phyloP scores from a whole-genome alignment of 2,329 filamentous ascomycete species.

The Fusarium algeriense region DNA sequence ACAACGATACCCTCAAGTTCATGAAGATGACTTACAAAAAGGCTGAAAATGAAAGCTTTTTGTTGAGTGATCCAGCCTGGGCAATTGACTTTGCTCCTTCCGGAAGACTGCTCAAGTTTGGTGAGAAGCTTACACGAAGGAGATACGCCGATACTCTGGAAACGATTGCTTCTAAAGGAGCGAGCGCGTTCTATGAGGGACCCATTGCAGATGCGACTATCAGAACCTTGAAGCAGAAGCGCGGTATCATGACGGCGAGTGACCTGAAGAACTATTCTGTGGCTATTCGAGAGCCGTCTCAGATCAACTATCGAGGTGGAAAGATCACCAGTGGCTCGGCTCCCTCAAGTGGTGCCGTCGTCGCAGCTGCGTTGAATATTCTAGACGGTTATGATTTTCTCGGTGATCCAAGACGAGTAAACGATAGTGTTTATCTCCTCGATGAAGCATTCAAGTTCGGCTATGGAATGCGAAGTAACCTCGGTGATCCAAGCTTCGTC shows the following conservation, averaged over 20 bases:
- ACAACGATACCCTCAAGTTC: slow-evolving; percentile 76
- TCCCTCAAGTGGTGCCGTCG: slow-evolving; percentile 80
- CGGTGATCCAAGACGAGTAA: slow-evolving; percentile 63
- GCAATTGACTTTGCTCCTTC: slow-evolving; percentile 87
- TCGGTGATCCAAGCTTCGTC: slow-evolving; percentile 83
- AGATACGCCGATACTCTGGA: slow-evolving; percentile 81
- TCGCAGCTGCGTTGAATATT: slow-evolving; percentile 79
- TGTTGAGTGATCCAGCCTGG: slow-evolving; percentile 79
- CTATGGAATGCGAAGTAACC: slow-evolving; percentile 77
- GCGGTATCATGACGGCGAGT: slow-evolving; percentile 81
- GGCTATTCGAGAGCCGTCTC: slow-evolving; percentile 69
- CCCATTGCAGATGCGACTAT: slow-evolving; percentile 78
- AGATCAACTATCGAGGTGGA: slow-evolving; percentile 76
- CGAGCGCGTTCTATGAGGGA: slow-evolving; percentile 77
- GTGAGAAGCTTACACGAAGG: slow-evolving; percentile 81
- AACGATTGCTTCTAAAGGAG: slow-evolving; percentile 73
- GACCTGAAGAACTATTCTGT: slow-evolving; percentile 81
- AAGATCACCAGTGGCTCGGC: slow-evolving; percentile 76
- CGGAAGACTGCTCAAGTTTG: slow-evolving; percentile 72
- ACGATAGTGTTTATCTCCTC: slow-evolving; percentile 80
- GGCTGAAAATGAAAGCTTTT: slow-evolving; percentile 64
- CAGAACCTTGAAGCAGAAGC: slow-evolving; percentile 68
- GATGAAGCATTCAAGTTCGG: slow-evolving; percentile 87
- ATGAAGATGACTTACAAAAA: slow-evolving; percentile 66
- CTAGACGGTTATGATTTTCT: slow-evolving; percentile 78